Base-by-base conservation (phyloP, 352 stramenopile genomes). In the Phytophthora multivora region DNA sequence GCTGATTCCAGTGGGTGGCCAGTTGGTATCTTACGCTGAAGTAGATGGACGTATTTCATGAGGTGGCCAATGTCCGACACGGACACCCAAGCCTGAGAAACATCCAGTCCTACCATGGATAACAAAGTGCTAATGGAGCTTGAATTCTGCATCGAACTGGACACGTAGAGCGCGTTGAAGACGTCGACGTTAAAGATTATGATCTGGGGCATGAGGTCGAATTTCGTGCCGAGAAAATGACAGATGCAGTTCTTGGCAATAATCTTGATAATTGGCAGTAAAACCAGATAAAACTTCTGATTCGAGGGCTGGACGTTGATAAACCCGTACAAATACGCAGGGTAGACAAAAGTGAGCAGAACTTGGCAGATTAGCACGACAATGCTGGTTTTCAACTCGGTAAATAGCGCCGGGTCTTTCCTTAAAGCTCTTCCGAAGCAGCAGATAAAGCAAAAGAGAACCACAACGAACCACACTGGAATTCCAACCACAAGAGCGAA, bases 181-280 rank as follows among this genome's bases (percentile, higher is more conserved):
- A 57, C 38, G 11, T 57, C 50, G 10, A 49, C 50, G n/a, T 48
- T 57, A 26, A 57, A 57, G 18, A 57, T 39, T 9, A 57, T 48
- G 15, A 57, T 38, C n/a, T 57, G 50, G 7, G 50, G 50, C 35
- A 38, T 57, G n/a, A 57, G 38, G 47, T 57, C 50, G 16, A 38
- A 57, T 19, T 57, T 57, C 4, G 8, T 48, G n/a, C 16, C 50
- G 18, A 57, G 21, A 19, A 39, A 48, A 15, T 48, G 25, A 18
- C 50, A 15, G 15, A 57, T 47, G n/a, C 23, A 48, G 12, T 49
- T 57, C 3, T 40, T 57, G 0, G 50, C 50, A 10, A 57, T 30
- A 7, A 57, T 47, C 36, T 48, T 57, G 25, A 57, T 57, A 18
- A 57, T 39, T 19, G 50, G n/a, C 18, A 57, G 25, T 26, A 57